These are phyloP conservation scores for Nemania sp. DNA, from an alignment of 2,329 filamentous ascomycete species.

Conservation along the genomic window DNA sequence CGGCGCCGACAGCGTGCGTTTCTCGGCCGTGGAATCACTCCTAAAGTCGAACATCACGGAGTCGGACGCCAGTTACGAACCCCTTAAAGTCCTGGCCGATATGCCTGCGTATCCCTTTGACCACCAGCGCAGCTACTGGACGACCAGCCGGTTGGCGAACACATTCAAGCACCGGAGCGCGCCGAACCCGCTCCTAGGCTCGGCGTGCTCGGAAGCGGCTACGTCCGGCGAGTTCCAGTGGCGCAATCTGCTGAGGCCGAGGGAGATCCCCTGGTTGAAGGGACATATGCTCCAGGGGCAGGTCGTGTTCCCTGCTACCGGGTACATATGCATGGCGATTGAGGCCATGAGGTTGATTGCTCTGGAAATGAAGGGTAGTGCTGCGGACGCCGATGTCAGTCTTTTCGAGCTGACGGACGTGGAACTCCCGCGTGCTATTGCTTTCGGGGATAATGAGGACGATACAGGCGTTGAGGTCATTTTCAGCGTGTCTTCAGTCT, in stretches of 20 bases:
- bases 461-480: not conserved
- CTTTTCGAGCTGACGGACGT: not conserved
- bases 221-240: too few species aligned
- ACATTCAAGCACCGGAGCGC: not conserved
- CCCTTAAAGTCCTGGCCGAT: not conserved
- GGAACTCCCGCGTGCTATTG: not conserved
- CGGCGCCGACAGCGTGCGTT: not conserved
- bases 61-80: too few species aligned
- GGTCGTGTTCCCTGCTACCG: too few species aligned
- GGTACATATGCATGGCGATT: too few species aligned
- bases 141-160: not conserved
- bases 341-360: too few species aligned
- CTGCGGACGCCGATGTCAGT: not conserved
- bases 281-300: too few species aligned
- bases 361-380: too few species aligned
- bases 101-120: not conserved
- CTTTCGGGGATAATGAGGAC: not conserved
- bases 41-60: too few species aligned
- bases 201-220: too few species aligned
- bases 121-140: not conserved
- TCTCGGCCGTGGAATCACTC: not conserved
- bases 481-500: slow-evolving; percentile 13
- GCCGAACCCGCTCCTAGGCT: too few species aligned
- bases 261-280: too few species aligned
- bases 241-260: too few species aligned